Base-by-base conservation (phyloP, 1,284 basidiomycete species). In the Cryptococcus sp. region DNA sequence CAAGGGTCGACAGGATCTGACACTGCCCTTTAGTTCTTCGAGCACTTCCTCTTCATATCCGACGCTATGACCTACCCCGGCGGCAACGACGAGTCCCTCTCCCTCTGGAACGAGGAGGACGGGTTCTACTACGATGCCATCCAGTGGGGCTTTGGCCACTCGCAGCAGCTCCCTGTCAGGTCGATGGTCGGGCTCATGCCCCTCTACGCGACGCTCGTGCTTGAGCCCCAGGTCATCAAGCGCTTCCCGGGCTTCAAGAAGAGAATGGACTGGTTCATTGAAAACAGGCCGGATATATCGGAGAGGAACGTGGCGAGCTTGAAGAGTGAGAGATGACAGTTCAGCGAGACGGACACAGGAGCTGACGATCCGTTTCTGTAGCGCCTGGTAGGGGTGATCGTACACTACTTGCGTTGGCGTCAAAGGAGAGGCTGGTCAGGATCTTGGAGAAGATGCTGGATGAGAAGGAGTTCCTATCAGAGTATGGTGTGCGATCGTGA, bases 61-160 rank as follows among this genome's bases (percentile, higher is more conserved):
- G 93, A 97, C 73, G 95, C 95, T 12, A 98, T 98, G 95, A 97
- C 95, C 1, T 98, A 85, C 79, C 82, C 84, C 66, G 75, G 78
- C n/a, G 81, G 82, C 53, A 87, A 87, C 38, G 86, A 89, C 48
- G 80, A 87, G 66, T 86, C 91, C 66, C 75, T 84, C 47, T 90
- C 88, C 59, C 82, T 98, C 20, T 98, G 95, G 95, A 96, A 87
- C 73, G 95, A 97, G 65, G 79, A 93, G 66, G 93, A 97, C 66
- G 94, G 93, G 16, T 89, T 98, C 85, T 98, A 98, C 81, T 98
- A 95, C 75, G 95, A 98, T 69, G 94, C 90, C 40, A 94, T 96
- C 65, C 85, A 90, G 62, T 94, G 93, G 78, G 88, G 87, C n/a
- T 83, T 84, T 2, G 86, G 86, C n/a, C 79, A 88, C 62, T 76